phyloP scores from a whole-genome alignment of 2,329 filamentous ascomycete genomes.

The Sporothrix dimorphospora region DNA sequence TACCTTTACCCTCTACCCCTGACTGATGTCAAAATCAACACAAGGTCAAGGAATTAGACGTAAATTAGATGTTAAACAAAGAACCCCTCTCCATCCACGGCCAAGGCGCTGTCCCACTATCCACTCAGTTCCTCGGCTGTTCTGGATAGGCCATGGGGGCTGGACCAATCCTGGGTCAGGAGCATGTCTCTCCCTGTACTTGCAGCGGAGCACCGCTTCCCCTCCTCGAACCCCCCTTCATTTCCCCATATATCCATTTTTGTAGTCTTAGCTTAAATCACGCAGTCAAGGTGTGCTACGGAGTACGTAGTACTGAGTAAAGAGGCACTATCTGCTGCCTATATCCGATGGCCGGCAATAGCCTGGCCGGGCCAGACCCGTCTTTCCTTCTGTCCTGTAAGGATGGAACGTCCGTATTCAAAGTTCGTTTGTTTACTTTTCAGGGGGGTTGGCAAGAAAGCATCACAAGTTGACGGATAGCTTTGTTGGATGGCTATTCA shows the following conservation, averaged over 20 bases:
- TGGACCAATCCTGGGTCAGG: background rate
- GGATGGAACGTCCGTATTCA: background rate
- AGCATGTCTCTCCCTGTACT: background rate
- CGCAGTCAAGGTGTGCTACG: background rate
- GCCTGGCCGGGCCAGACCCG: background rate
- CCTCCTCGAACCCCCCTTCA: background rate
- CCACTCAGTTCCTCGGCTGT: background rate
- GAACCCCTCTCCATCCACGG: background rate
- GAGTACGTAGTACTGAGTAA: background rate
- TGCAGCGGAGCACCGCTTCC: background rate
- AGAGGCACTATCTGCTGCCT: background rate
- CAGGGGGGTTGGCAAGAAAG: no score
- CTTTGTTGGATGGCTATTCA: no score
- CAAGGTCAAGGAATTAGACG: background rate
- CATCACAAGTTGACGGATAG: no score
- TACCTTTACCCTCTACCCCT: no score
- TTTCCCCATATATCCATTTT: slow-evolving; percentile 17
- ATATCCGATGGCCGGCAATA: background rate
- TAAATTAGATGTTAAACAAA: background rate
- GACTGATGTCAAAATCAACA: background rate
- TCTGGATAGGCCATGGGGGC: background rate
- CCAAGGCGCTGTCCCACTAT: background rate
- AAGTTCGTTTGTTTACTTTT: background rate
- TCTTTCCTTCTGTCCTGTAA: background rate
- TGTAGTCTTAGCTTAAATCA: background rate